Conservation (phyloP, 2,329 filamentous ascomycete species). For the Pyrenophora graminea region DNA sequence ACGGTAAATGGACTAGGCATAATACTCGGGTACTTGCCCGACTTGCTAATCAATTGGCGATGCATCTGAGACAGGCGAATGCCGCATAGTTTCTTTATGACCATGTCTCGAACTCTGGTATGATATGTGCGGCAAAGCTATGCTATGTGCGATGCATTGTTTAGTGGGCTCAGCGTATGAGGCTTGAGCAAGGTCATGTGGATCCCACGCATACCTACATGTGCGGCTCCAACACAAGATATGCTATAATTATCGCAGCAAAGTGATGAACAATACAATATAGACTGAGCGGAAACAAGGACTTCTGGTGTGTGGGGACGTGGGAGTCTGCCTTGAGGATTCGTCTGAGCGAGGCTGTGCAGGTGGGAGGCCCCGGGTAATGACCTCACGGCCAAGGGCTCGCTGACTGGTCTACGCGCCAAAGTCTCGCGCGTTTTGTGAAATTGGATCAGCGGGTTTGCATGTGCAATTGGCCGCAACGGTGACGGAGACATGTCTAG, state of each 20-base stretch:
- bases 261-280: slow-evolving; percentile 14
- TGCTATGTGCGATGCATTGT: background rate
- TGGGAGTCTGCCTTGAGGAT: slow-evolving; percentile 32
- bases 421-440: slow-evolving; percentile 2
- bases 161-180: slow-evolving; percentile 2
- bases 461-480: slow-evolving; percentile 8
- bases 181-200: background rate
- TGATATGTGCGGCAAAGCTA: no score
- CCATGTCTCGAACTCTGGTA: no score
- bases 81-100: no score
- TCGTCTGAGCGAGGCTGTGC: slow-evolving; percentile 28
- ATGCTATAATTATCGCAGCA: slow-evolving; percentile 16
- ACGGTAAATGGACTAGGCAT: background rate
- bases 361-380: slow-evolving; percentile 12
- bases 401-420: slow-evolving; percentile 15
- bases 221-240: slow-evolving; percentile 8
- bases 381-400: slow-evolving; percentile 15
- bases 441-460: slow-evolving; percentile 6
- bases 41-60: no score
- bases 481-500: slow-evolving; percentile 8
- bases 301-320: slow-evolving; percentile 5
- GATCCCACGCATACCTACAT: slow-evolving; percentile 2
- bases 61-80: no score
- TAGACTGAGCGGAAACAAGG: slow-evolving; percentile 11
- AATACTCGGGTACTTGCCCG: no score